These are phyloP conservation scores for Mortierella sp. DNA, from an alignment of 371 early-diverging fungal genomes.

Conservation along the genomic window DNA sequence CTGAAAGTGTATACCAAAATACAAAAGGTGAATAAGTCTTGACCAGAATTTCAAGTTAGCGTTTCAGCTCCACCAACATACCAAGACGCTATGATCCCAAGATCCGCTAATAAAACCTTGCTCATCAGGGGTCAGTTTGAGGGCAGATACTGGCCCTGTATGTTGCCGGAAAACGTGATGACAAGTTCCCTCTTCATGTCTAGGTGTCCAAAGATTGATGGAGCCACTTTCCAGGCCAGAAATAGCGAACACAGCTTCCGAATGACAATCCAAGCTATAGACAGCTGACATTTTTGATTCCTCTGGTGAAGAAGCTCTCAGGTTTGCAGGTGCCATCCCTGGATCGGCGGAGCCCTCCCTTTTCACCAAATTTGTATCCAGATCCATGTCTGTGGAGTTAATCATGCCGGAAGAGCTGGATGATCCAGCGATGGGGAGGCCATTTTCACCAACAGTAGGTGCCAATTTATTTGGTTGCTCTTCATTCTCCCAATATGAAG, in stretches of 20 bases:
- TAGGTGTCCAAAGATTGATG: constrained; percentile 88
- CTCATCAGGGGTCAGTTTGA: constrained; percentile 84
- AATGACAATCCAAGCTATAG: constrained; percentile 91
- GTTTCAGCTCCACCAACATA: constrained; percentile 42
- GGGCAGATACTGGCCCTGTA: constrained; percentile 84
- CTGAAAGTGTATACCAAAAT: constrained; percentile 55
- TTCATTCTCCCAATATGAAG: constrained; percentile 95
- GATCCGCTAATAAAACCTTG: constrained; percentile 87
- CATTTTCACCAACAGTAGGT: constrained; percentile 32
- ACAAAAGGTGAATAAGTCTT: constrained; percentile 9
- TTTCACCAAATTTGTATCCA: constrained; percentile 27
- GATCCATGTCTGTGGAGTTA: constrained; percentile 30
- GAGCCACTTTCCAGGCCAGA: constrained; percentile 75
- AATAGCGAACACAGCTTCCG: constrained; percentile 74
- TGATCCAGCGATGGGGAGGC: constrained; percentile 3
- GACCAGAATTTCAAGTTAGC: background rate
- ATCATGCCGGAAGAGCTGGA: background rate
- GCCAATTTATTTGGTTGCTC: constrained; percentile 64
- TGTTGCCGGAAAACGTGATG: constrained; percentile 85
- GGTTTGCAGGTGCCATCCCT: constrained; percentile 5
- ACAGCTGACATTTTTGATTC: constrained; percentile 88
- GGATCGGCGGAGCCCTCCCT: constrained; percentile 35
- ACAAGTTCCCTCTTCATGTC: constrained; percentile 95
- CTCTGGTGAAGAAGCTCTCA: constrained; percentile 45
- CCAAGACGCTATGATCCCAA: constrained; percentile 89